Evolutionary conservation across 2,329 filamentous ascomycete species (phyloP).

Genomic region (Xylariaceae sp.): DNA sequence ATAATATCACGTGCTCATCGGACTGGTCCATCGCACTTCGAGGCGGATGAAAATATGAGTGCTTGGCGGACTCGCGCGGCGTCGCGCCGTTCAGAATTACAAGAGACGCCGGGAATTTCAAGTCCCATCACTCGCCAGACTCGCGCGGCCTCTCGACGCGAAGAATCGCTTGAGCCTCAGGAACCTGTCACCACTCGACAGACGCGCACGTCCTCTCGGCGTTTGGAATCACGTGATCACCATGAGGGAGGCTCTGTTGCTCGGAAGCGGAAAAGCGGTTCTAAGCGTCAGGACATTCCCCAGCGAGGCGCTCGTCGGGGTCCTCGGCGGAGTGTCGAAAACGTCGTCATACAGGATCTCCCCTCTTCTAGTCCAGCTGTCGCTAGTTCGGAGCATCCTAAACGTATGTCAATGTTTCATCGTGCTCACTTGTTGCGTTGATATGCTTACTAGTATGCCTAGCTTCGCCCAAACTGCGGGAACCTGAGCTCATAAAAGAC

Average conservation of each 20-base stretch:
- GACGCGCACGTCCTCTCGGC: not conserved
- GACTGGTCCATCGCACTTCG: not conserved
- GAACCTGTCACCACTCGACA: slow-evolving; percentile 6
- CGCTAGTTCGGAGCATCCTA: slow-evolving; percentile 12
- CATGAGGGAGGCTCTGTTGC: not conserved
- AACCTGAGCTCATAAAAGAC: slow-evolving; percentile 1
- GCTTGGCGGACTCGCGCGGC: slow-evolving; percentile 13
- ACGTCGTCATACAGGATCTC: slow-evolving; percentile 20
- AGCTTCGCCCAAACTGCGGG: slow-evolving; percentile 12
- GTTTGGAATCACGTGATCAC: too few relatives aligned
- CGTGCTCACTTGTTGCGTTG: not conserved
- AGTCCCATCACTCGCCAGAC: not conserved
- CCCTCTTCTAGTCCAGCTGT: slow-evolving; percentile 13
- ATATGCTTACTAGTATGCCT: slow-evolving; percentile 1
- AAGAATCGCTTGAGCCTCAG: slow-evolving; percentile 18
- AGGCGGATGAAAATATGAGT: slow-evolving; percentile 18
- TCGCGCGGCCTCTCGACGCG: slow-evolving; percentile 19
- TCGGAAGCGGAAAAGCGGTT: slow-evolving; percentile 23
- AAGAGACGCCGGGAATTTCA: slow-evolving; percentile 12
- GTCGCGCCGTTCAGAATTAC: slow-evolving; percentile 17
- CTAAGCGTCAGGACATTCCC: slow-evolving; percentile 19
- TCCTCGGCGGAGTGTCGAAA: slow-evolving; percentile 22
- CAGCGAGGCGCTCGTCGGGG: slow-evolving; percentile 23
- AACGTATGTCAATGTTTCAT: not conserved
- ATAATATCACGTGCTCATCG: not conserved